phyloP scores from a whole-genome alignment of 179 eudicot genomes.

The Camellia oleifera region DNA sequence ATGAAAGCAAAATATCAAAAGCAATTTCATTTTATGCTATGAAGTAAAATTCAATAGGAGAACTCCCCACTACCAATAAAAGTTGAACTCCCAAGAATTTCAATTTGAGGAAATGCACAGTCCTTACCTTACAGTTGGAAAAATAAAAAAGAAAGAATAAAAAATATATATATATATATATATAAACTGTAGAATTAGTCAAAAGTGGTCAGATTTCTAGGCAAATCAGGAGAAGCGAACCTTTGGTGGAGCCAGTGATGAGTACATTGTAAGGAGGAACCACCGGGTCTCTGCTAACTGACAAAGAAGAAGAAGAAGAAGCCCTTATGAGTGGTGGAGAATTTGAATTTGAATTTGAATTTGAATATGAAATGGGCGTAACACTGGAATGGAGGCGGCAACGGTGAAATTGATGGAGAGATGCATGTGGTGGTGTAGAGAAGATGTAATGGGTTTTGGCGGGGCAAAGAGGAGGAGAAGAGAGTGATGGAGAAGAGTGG shows the following conservation, averaged over 20 bases:
- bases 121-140: no score
- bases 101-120: neutral
- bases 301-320: neutral
- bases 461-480: neutral
- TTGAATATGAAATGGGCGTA: neutral
- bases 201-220: neutral
- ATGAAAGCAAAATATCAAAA: no score
- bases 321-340: neutral
- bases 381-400: neutral
- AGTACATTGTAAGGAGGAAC: constrained; percentile 77
- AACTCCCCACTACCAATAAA: no score
- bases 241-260: constrained; percentile 90
- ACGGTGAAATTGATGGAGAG: neutral
- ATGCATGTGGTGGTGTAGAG: neutral
- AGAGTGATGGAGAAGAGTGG: neutral
- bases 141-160: neutral
- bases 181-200: no score
- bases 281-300: constrained; percentile 42
- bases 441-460: neutral
- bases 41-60: no score
- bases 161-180: no score
- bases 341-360: neutral
- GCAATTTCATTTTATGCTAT: no score
- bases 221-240: constrained; percentile 20
- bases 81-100: neutral